Percentiles rank a stretch among this genome's conserved stretches.
phyloP scores from a whole-genome alignment of 441 rosid species.

The Pelargonium australe region DNA sequence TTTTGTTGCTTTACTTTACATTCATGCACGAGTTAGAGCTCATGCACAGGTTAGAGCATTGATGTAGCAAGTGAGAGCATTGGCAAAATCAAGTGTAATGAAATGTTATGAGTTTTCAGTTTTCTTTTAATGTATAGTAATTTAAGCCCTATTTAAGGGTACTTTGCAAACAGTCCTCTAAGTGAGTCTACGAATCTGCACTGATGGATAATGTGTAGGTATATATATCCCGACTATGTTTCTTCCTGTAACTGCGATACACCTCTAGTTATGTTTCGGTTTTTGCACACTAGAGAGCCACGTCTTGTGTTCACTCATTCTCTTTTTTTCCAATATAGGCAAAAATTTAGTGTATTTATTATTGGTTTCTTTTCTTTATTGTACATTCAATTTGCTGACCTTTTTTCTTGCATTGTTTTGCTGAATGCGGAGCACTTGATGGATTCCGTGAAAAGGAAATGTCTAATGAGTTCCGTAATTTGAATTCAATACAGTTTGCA shows the following conservation, averaged over 20 bases:
- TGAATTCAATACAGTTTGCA: slow-evolving; percentile 52
- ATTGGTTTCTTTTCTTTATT: not conserved
- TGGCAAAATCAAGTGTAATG: too few relatives aligned
- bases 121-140: too few relatives aligned
- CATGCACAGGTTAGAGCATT: too few relatives aligned
- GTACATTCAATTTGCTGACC: not conserved
- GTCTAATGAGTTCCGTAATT: not conserved
- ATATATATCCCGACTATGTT: not conserved
- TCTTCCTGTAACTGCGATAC: not conserved
- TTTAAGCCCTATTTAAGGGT: not conserved
- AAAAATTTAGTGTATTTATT: not conserved
- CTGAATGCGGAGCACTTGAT: not conserved
- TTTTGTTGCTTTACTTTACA: too few relatives aligned
- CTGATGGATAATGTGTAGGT: not conserved
- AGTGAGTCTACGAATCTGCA: not conserved
- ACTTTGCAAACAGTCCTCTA: not conserved
- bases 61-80: too few relatives aligned
- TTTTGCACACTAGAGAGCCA: too few relatives aligned
- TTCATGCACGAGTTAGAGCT: too few relatives aligned
- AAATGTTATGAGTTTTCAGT: too few relatives aligned
- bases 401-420: slow-evolving; percentile 5
- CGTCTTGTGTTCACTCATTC: too few relatives aligned
- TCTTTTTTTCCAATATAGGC: not conserved
- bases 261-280: not conserved
- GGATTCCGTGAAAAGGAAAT: not conserved